phyloP scores from a whole-genome alignment of 1,139 yeast species.

The Blastobotrys persicus region DNA sequence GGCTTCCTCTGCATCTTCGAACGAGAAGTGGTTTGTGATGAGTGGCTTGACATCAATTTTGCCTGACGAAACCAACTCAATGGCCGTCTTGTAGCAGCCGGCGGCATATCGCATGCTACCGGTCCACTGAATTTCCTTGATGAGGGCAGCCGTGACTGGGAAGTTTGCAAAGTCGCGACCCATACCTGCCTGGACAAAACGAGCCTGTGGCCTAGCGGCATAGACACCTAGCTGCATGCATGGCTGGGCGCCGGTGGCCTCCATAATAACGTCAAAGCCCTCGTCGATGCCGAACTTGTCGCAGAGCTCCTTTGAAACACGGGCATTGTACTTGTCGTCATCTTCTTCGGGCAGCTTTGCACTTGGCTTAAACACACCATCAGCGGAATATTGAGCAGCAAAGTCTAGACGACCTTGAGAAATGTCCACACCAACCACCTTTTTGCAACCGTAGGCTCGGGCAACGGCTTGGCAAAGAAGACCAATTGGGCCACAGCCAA shows the following conservation, averaged over 20 bases:
- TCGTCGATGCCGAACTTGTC: conserved; percentile 35
- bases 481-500: conserved; percentile 94
- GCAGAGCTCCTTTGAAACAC: conserved; percentile 36
- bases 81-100: conserved; percentile 74
- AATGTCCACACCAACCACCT: conserved; percentile 57
- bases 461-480: conserved; percentile 73
- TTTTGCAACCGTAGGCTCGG: conserved; percentile 71
- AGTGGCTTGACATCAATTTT: conserved; percentile 60
- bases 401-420: conserved; percentile 19
- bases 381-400: conserved; percentile 42
- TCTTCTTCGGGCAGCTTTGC: conserved; percentile 17
- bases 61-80: conserved; percentile 59
- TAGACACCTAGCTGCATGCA: conserved; percentile 63
- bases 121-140: conserved; percentile 63
- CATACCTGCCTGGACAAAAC: conserved; percentile 72
- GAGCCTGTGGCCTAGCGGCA: conserved; percentile 57
- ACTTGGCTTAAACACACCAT: conserved; percentile 36
- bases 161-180: conserved; percentile 45
- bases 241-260: conserved; percentile 65
- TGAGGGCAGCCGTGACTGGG: conserved; percentile 50
- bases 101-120: conserved; percentile 78
- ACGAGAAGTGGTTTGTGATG: conserved; percentile 72
- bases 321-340: conserved; percentile 38
- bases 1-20: conserved; percentile 74
- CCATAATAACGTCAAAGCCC: conserved; percentile 51